Base-by-base conservation (phyloP, 495 filamentous ascomycete species). In the Halenospora varia region DNA sequence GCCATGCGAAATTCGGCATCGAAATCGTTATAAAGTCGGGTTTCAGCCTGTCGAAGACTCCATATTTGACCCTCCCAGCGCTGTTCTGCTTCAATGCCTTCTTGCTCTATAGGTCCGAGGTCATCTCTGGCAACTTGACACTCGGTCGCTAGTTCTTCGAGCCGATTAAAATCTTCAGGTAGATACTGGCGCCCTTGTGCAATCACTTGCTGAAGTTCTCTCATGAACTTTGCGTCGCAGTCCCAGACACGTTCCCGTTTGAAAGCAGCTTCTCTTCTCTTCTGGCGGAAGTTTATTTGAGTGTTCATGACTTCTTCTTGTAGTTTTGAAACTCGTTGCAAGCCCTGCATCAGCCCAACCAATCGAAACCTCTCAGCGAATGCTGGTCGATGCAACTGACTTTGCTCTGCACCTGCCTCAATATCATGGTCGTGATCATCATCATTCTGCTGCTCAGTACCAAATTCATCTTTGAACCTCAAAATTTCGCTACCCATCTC, bases 71-170 rank as follows among this genome's bases (percentile, higher is more conserved):
- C 49, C 23, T 62, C 60, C 55, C 55, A 62, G 24, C 23, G 25
- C 53, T 52, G 53, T 29, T 63, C 61, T 4, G 61, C 56, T 23
- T 63, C 61, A 17, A 59, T 59, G 3, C 24, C 48, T 23, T 63
- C 61, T 25, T 63, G 52, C 20, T 63, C 61, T 19, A 60, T 4
- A 10, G 56, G 56, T n/a, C 61, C 61, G 10, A 63, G 25, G 4
- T 17, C 23, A 46, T 63, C 56, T 6, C 61, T 46, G 2, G 56
- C 56, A 0, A 15, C 22, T 42, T 63, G 61, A 22, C 61, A 63
- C 23, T 48, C 10, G 0, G 8, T 20, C 23, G 42, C 57, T 26
- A 59, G 23, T 8, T 18, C 10, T 44, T 13, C 10, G 35, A 59
- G 26, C 8, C 39, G 20, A n/a, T 26, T 50, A 18, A 59, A 48